A percentile compares a stretch with the other conserved stretches of the same genome.
These are phyloP conservation scores for Clarireedia sp. DNA, from an alignment of 2,329 filamentous ascomycete species.

Conservation along the genomic window DNA sequence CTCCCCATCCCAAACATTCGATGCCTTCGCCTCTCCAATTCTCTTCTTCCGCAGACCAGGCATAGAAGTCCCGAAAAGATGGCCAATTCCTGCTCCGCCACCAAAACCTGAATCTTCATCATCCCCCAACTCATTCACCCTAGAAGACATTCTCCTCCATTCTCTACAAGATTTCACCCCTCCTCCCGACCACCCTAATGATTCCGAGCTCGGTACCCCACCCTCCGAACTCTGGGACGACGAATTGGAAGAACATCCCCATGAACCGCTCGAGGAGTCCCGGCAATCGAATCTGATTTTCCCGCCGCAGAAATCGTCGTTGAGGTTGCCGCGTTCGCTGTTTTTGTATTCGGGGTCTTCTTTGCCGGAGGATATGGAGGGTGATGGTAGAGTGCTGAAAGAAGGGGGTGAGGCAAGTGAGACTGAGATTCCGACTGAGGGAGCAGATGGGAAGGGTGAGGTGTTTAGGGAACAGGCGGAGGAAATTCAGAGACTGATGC, in stretches of 20 bases:
- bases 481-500: slow-evolving; percentile 20
- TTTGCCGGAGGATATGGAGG: too few relatives aligned
- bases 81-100: slow-evolving; percentile 9
- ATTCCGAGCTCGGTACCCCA: neutral
- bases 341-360: slow-evolving; percentile 14
- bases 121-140: neutral
- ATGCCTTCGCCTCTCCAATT: slow-evolving; percentile 50
- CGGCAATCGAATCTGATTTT: slow-evolving; percentile 21
- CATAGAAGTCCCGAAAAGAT: slow-evolving; percentile 17
- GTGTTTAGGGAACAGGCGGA: slow-evolving; percentile 16
- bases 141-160: neutral
- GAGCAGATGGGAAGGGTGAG: neutral
- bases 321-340: slow-evolving; percentile 21
- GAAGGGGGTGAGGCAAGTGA: neutral
- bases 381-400: too few relatives aligned
- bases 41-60: slow-evolving; percentile 51
- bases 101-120: neutral
- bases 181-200: neutral
- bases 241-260: neutral
- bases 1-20: slow-evolving; percentile 44
- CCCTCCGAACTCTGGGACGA: neutral
- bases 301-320: slow-evolving; percentile 16
- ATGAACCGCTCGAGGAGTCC: slow-evolving; percentile 2
- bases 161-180: neutral
- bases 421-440: neutral